Evolutionary conservation across 805 yeast genomes (phyloP).

Genomic region (Lipomyces kockii): DNA sequence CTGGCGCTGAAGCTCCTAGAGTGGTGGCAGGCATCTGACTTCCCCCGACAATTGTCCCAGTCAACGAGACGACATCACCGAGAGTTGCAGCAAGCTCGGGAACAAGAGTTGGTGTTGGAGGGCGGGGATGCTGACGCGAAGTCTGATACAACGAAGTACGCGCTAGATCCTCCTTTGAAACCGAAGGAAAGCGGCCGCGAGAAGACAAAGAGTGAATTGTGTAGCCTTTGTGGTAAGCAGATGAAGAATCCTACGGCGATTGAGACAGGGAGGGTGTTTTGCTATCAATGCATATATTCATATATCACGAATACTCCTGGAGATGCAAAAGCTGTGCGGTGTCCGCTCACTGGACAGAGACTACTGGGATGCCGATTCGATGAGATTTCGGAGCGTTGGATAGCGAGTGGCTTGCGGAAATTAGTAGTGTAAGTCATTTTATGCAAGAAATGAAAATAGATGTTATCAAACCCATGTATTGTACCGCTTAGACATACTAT

Average conservation of each 20-base stretch:
- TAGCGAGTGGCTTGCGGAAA: slow-evolving; percentile 69
- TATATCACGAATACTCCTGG: slow-evolving; percentile 54
- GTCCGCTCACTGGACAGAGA: slow-evolving; percentile 80
- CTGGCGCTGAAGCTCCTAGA: slow-evolving; percentile 82
- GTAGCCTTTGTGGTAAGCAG: slow-evolving; percentile 71
- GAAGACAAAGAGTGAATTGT: slow-evolving; percentile 44
- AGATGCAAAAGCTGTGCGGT: slow-evolving; percentile 61
- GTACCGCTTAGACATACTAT: not conserved
- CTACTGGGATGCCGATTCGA: slow-evolving; percentile 74
- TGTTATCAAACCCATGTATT: not conserved
- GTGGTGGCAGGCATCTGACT: slow-evolving; percentile 88
- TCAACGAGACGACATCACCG: slow-evolving; percentile 28
- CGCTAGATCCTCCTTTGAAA: slow-evolving; percentile 32
- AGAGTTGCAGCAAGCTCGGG: slow-evolving; percentile 10
- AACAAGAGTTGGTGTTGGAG: slow-evolving; percentile 6
- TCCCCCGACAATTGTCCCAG: slow-evolving; percentile 57
- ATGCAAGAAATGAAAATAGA: slow-evolving; percentile 5
- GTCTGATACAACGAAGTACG: slow-evolving; percentile 40
- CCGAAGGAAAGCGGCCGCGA: slow-evolving; percentile 34
- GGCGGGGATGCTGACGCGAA: slow-evolving; percentile 31
- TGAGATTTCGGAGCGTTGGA: slow-evolving; percentile 63
- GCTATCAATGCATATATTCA: slow-evolving; percentile 82
- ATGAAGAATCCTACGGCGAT: slow-evolving; percentile 82
- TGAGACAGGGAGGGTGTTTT: slow-evolving; percentile 89
- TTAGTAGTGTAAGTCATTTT: slow-evolving; percentile 57